Evolutionary conservation across 1,284 basidiomycete species (phyloP).

Genomic region (Malassezia sympodialis): DNA sequence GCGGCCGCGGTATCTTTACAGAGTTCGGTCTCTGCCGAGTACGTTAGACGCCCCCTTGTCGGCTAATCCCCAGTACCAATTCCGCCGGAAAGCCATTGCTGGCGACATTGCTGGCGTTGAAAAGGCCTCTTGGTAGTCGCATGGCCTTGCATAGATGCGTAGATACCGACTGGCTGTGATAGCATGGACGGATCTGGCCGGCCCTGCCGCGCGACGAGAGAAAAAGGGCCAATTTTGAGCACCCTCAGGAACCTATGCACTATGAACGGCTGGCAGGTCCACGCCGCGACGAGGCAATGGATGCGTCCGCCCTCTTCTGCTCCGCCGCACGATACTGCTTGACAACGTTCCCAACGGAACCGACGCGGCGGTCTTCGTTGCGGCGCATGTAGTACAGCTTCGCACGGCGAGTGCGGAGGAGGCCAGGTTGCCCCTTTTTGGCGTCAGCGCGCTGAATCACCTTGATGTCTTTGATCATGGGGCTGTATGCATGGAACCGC

Average conservation of each 20-base stretch:
- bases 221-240: slow-evolving; percentile 1
- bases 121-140: slow-evolving; percentile 71
- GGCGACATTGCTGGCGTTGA: slow-evolving; percentile 73
- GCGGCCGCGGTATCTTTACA: slow-evolving; percentile 72
- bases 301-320: slow-evolving; percentile 5
- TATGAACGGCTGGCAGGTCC: background rate
- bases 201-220: no score
- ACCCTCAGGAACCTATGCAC: background rate
- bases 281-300: background rate
- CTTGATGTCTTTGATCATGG: slow-evolving; percentile 41
- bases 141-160: background rate
- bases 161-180: background rate
- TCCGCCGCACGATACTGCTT: slow-evolving; percentile 23
- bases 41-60: slow-evolving; percentile 42
- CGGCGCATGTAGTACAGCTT: slow-evolving; percentile 45
- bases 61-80: slow-evolving; percentile 61
- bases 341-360: slow-evolving; percentile 31
- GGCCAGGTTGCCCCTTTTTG: slow-evolving; percentile 30
- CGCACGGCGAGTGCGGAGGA: slow-evolving; percentile 36
- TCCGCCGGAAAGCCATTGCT: slow-evolving; percentile 66
- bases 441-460: slow-evolving; percentile 38
- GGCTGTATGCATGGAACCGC: slow-evolving; percentile 42
- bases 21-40: slow-evolving; percentile 82
- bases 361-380: slow-evolving; percentile 33
- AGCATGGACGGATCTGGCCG: background rate